Evolutionary conservation across 2,329 filamentous ascomycete species (phyloP), one percentile per base, ranked within the genome.

Genomic region (Byssoonygena ceratinophila): DNA sequence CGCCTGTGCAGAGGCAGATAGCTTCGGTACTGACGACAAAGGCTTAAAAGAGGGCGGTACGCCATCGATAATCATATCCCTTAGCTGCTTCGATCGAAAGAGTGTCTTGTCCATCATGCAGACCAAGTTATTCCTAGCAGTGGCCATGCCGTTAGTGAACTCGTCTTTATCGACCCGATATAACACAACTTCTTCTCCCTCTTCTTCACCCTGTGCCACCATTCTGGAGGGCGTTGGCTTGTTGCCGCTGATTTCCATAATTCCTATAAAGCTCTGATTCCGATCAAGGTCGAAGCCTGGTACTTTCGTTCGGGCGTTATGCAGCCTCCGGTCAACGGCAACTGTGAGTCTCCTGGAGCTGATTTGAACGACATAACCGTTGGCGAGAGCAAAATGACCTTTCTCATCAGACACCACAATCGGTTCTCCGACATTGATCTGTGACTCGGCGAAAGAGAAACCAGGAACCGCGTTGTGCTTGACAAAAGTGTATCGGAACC

Each of bases 91-190:
- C 18, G 87, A 82, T 45, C 83, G 83, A 60, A 81, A 83, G 1
- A 84, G 74, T 40, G 81, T 80, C 59, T 89, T 82, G 37, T 87
- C 81, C 90, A 98, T 97, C 61, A 95, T 80, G 59, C 90, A 87
- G 29, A 97, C 81, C 1, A 98, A 77, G 60, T 97, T 98, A 69
- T 95, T 96, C 50, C 92, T 83, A 43, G 95, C 87, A 27, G 85
- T 85, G 2, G 92, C 89, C 87, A 98, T 94, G 53, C 92, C 92
- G 62, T 94, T 97, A 69, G 88, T 94, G 68, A 98, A 98, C 64
- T 98, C 92, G 62, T 98, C 92, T 66, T 96, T 96, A 69, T 98
- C 92, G 3, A 98, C 74, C 22, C 92, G 84, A 62, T 95, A 98
- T 37, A 78, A 68, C 4, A 76, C 74, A 53, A 79, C 71, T 32